phyloP scores from a whole-genome alignment of 768 basidiomycete species.

The Pholiota molesta region DNA sequence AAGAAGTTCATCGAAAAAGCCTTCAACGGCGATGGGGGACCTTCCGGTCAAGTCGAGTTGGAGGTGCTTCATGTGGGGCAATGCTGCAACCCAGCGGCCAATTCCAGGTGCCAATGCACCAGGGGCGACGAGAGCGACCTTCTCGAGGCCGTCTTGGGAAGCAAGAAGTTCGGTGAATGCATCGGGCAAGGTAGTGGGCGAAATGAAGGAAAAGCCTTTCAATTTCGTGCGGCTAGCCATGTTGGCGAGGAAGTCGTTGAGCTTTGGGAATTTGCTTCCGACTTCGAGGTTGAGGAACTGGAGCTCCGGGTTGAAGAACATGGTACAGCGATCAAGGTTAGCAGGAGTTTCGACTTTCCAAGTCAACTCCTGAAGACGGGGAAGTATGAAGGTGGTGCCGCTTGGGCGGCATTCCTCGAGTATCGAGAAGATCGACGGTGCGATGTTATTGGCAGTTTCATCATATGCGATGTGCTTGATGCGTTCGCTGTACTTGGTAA shows the following conservation, averaged over 20 bases:
- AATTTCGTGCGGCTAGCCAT: conserved; percentile 66
- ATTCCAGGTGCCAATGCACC: conserved; percentile 71
- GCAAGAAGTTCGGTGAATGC: conserved; percentile 67
- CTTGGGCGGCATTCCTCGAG: conserved; percentile 64
- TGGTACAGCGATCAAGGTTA: conserved; percentile 62
- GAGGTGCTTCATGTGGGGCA: conserved; percentile 63
- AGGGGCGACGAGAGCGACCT: conserved; percentile 67
- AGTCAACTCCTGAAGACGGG: conserved; percentile 66
- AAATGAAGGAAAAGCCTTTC: conserved; percentile 69
- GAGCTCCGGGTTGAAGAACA: conserved; percentile 70
- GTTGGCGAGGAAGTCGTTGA: conserved; percentile 64
- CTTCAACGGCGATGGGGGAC: conserved; percentile 71
- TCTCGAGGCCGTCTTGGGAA: conserved; percentile 62
- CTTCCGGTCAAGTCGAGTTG: conserved; percentile 75
- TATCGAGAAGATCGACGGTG: conserved; percentile 66
- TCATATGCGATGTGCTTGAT: conserved; percentile 72
- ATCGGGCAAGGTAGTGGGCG: conserved; percentile 71
- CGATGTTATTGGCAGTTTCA: conserved; percentile 65
- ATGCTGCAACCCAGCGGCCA: conserved; percentile 73
- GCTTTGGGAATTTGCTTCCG: conserved; percentile 55
- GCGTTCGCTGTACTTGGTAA: conserved; percentile 68
- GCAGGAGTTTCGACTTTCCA: conserved; percentile 74
- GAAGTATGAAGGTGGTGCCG: conserved; percentile 58
- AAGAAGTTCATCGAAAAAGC: conserved; percentile 74
- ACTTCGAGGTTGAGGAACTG: conserved; percentile 65